Evolutionary conservation across 352 stramenopile species (phyloP), one percentile per base, ranked within the genome.

Genomic region (Saprolegnia diclina): DNA sequence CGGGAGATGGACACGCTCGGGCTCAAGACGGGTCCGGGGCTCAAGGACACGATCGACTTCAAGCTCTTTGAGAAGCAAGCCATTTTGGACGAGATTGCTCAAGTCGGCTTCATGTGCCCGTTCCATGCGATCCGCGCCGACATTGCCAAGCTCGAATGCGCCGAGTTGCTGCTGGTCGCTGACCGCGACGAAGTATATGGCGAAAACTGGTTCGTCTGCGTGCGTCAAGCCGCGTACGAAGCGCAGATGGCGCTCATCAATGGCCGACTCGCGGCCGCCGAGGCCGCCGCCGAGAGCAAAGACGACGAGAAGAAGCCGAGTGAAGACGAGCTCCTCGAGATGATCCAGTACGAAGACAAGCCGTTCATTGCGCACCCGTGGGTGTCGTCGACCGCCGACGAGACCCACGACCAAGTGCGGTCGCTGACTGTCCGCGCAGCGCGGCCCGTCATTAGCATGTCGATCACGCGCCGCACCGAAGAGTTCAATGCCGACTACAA

Each of bases 401-500:
- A 91, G 71, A 86, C 75, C 0, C 76, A 89, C 56, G 81, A 90
- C 1, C 79, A 92, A 40, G 82, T 94, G 1, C 77, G 87, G 42
- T 72, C 76, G 18, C 76, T 92, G 5, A 88, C 63, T 56, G 71
- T 92, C 40, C 77, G 74, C 50, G 74, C 66, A 29, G 75, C 70
- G 26, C 76, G 83, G 9, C 79, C 85, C 19, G 64, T 91, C 64
- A 90, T 91, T 59, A 79, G 82, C 4, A 79, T 94, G 55, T 90
- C 85, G 1, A 76, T 92, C 40, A 90, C 82, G 16, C 89, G 89
- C 48, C 91, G 89, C 76, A 88, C 84, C 42, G 81, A 94, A 68
- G 81, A 90, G 67, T 81, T 91, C 64, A 89, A 91, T 48, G 79
- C 82, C 19, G 83, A 93, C 72, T 91, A 86, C 80, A 92, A 91